phyloP scores from a whole-genome alignment of 176 grass and related monocot species.

The Elymus sibiricus region DNA sequence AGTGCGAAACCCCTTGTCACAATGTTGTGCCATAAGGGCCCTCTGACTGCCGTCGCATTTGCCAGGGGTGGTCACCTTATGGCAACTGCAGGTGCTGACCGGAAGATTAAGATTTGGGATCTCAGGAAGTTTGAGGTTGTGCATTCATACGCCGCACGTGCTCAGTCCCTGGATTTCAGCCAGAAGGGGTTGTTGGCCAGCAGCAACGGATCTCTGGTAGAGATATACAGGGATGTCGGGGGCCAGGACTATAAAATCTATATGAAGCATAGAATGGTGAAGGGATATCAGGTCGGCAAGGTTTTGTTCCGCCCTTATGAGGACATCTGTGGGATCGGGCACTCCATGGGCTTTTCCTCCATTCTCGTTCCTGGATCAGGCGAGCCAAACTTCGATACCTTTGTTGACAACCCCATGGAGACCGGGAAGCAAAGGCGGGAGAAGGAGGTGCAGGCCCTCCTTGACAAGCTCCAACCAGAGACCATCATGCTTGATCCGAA shows the following conservation, averaged over 20 bases:
- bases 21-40: slow-evolving; percentile 72
- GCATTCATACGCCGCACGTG: slow-evolving; percentile 25
- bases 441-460: slow-evolving; percentile 75
- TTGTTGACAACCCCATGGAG: slow-evolving; percentile 76
- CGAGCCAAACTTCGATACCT: slow-evolving; percentile 86
- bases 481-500: slow-evolving; percentile 82
- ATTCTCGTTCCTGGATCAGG: slow-evolving; percentile 88
- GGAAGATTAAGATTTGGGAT: slow-evolving; percentile 92
- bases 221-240: slow-evolving; percentile 71
- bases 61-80: slow-evolving; percentile 66
- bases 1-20: slow-evolving; percentile 71
- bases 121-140: slow-evolving; percentile 80
- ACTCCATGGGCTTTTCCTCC: slow-evolving; percentile 80
- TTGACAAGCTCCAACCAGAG: slow-evolving; percentile 80
- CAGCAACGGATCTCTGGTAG: slow-evolving; percentile 66
- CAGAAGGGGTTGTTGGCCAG: slow-evolving; percentile 69
- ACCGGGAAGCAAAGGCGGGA: slow-evolving; percentile 83
- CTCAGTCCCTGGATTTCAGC: slow-evolving; percentile 79
- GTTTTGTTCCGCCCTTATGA: slow-evolving; percentile 76
- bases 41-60: slow-evolving; percentile 70
- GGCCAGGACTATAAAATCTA: slow-evolving; percentile 60
- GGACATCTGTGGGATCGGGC: slow-evolving; percentile 80
- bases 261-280: slow-evolving; percentile 71
- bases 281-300: slow-evolving; percentile 75
- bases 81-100: slow-evolving; percentile 77